Evolutionary conservation across 2,329 filamentous ascomycete genomes (phyloP).

Genomic region (Pseudovirgaria hyperparasitica): DNA sequence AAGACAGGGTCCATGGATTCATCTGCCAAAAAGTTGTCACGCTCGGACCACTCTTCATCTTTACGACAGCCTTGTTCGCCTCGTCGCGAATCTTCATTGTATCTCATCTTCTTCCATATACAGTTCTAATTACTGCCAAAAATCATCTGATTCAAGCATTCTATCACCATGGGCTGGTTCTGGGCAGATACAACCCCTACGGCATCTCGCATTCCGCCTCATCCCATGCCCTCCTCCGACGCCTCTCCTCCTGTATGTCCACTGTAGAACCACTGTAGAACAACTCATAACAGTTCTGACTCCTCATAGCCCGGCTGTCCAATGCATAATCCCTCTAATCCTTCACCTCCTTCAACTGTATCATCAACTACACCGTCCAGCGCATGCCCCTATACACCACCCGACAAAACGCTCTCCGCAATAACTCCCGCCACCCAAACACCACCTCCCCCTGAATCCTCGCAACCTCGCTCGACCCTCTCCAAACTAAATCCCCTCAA

Average conservation of each 20-base stretch:
- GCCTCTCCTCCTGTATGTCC: slow-evolving; percentile 43
- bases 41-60: no score
- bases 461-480: slow-evolving; percentile 43
- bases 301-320: slow-evolving; percentile 49
- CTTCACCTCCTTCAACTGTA: slow-evolving; percentile 13
- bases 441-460: slow-evolving; percentile 15
- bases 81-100: no score
- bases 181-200: slow-evolving; percentile 45
- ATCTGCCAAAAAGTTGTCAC: no score
- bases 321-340: slow-evolving; percentile 44
- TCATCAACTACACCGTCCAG: slow-evolving; percentile 26
- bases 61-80: no score
- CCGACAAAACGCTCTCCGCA: slow-evolving; percentile 27
- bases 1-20: no score
- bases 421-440: slow-evolving; percentile 17
- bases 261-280: no score
- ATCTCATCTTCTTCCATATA: no score
- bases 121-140: no score
- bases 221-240: slow-evolving; percentile 32
- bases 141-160: no score
- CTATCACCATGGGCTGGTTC: slow-evolving; percentile 52
- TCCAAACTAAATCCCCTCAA: slow-evolving; percentile 71
- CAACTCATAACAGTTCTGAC: neutral
- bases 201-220: slow-evolving; percentile 30
- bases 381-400: slow-evolving; percentile 37